phyloP scores from a whole-genome alignment of 768 basidiomycete species.

The Lactarius sanguifluus region DNA sequence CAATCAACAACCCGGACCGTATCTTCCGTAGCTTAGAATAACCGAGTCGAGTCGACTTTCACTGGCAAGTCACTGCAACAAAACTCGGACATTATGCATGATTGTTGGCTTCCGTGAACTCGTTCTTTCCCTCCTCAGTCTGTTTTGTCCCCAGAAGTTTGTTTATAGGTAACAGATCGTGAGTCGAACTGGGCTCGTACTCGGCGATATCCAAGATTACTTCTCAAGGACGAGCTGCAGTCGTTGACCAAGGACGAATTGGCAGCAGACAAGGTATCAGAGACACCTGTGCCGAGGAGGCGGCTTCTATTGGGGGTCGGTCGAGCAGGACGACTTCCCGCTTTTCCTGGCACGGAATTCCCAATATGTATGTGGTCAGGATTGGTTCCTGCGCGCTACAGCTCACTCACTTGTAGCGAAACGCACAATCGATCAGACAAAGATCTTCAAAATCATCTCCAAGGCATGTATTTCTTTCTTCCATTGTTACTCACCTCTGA shows the following conservation, averaged over 20 bases:
- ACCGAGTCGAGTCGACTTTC: too few relatives aligned
- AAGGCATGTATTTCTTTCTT: slow-evolving; percentile 43
- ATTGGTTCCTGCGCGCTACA: background rate
- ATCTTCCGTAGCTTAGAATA: background rate
- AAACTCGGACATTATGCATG: too few relatives aligned
- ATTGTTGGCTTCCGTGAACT: too few relatives aligned
- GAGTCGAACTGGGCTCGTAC: too few relatives aligned
- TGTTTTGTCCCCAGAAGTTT: too few relatives aligned
- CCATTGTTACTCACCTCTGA: background rate
- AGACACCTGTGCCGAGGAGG: slow-evolving; percentile 54
- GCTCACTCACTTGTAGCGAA: slow-evolving; percentile 43
- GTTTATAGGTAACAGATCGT: too few relatives aligned
- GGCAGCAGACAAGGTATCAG: slow-evolving; percentile 59
- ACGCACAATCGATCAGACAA: slow-evolving; percentile 57
- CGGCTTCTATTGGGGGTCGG: slow-evolving; percentile 56
- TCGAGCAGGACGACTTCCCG: slow-evolving; percentile 50
- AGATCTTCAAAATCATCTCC: slow-evolving; percentile 58
- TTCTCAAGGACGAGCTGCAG: slow-evolving; percentile 27
- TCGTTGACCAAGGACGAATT: slow-evolving; percentile 39
- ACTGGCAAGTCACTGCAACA: too few relatives aligned
- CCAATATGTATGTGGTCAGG: slow-evolving; percentile 50
- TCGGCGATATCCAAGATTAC: slow-evolving; percentile 27
- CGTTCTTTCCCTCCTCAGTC: too few relatives aligned
- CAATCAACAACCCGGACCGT: slow-evolving; percentile 23
- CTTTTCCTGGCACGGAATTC: slow-evolving; percentile 79